Evolutionary conservation across 257 asterid species (phyloP).

Genomic region (Ajuga chamaepitys): DNA sequence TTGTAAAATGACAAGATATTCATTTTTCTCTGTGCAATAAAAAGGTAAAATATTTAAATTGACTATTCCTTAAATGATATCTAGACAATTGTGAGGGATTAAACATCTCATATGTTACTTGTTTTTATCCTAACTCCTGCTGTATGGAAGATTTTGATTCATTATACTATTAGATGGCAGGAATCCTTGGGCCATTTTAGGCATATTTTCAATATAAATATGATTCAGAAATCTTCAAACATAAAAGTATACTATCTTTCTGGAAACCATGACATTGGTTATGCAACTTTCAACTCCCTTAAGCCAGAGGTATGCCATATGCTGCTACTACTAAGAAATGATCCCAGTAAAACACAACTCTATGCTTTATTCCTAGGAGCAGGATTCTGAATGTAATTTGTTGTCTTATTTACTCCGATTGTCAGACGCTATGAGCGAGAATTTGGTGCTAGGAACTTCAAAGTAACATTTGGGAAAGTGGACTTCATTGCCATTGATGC

Average conservation of each 20-base stretch:
- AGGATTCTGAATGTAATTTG: neutral
- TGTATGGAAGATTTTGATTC: conserved; percentile 11
- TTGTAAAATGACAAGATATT: neutral
- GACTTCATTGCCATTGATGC: too few relatives aligned
- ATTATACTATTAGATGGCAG: conserved; percentile 57
- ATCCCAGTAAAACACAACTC: too few relatives aligned
- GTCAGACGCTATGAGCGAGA: conserved; percentile 63
- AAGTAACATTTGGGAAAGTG: too few relatives aligned
- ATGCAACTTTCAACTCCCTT: conserved; percentile 53
- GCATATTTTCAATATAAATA: conserved; percentile 75
- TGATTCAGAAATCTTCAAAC: conserved; percentile 47
- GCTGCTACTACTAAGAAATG: neutral
- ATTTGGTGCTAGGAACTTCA: conserved; percentile 76
- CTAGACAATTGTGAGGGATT: neutral
- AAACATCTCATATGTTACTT: neutral
- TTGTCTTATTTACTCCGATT: conserved; percentile 33
- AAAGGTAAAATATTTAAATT: neutral
- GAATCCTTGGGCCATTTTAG: conserved; percentile 80
- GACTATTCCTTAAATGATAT: conserved; percentile 2
- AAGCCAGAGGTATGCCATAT: conserved; percentile 52
- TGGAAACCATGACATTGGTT: conserved; percentile 94
- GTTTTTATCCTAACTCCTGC: neutral
- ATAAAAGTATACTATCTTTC: conserved; percentile 48
- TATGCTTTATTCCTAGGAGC: neutral
- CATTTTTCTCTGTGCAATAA: too few relatives aligned